Evolutionary conservation across 129 eudicot species (phyloP), one percentile per base, ranked within the genome.

Genomic region (Flaveria bidentis): DNA sequence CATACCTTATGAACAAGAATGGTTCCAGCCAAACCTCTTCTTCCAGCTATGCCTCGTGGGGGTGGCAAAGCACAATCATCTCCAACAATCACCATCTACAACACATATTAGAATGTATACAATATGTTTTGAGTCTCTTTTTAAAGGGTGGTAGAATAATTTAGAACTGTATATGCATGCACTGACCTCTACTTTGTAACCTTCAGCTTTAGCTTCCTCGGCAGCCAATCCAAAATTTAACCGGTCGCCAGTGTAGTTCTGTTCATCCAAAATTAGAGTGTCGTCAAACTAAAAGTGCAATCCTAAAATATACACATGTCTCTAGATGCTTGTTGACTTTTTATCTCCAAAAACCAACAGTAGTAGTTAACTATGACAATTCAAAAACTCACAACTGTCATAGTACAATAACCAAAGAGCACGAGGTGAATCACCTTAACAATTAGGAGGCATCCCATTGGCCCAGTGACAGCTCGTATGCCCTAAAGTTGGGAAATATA

Each of bases 51-150:
- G 78, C 99, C 99, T 83, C 94, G 80, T 52, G 97, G 95, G 68
- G 98, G 97, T 80, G 99, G 96, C 80, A 95, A 69, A 76, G 97
- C 96, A 81, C 99, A 95, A 77, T 95, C 99, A 83, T 95, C 99
- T 77, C 97, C 99, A 83, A 95, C 96, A 76, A 91, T 95, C 57
- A 95, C 97, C 96, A 86, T 91, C 99, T 95, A 69, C 71, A 75
- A 71, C 44, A 66, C 20, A 75, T 20, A 17, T 63, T 56, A 51
- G 41, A 55, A 18, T 67, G 52, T 9, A 28, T n/a, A 80, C 25
- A 62, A 53, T 30, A 47, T 44, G 14, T 66, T 30, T 20, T 4
- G 1, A 41, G 45, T 39, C 71, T 33, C 56, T 53, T 62, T 23
- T 18, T 47, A 1, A 72, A 41, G 63, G 60, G 52, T 62, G 73